A percentile compares a stretch with the other conserved stretches of the same genome.
Conservation (phyloP, 352 stramenopile genomes). For the Globisporangium abappressorium region DNA sequence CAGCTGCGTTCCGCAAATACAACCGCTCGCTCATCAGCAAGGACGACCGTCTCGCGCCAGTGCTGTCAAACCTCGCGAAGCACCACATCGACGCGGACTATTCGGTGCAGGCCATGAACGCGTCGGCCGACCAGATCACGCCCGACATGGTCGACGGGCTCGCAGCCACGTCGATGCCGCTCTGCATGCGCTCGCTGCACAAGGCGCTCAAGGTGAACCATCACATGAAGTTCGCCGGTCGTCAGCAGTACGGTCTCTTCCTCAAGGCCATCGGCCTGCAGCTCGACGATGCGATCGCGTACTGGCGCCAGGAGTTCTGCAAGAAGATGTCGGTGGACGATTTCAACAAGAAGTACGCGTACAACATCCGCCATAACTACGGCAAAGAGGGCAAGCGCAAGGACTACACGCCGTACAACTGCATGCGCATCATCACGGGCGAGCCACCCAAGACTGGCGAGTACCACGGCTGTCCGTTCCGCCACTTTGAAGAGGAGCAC, state of each 20-base stretch:
- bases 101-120: slow-evolving; percentile 35
- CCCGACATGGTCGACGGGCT: slow-evolving; percentile 91
- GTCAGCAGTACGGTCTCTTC: slow-evolving; percentile 98
- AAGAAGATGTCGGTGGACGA: slow-evolving; percentile 95
- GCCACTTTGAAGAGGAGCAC: slow-evolving; percentile 93
- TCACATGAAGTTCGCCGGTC: slow-evolving; percentile 96
- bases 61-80: slow-evolving; percentile 95
- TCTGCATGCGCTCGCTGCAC: slow-evolving; percentile 98
- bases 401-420: slow-evolving; percentile 96
- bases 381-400: slow-evolving; percentile 98
- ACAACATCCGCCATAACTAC: slow-evolving; percentile 99
- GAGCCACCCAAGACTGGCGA: slow-evolving; percentile 91
- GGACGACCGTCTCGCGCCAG: slow-evolving; percentile 91
- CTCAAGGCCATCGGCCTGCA: slow-evolving; percentile 96
- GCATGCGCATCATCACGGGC: slow-evolving; percentile 97
- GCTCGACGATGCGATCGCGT: slow-evolving; percentile 95
- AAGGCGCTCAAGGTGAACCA: slow-evolving; percentile 92
- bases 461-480: slow-evolving; percentile 98
- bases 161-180: slow-evolving; percentile 91
- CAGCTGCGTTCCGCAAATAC: slow-evolving; percentile 84
- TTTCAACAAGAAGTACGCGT: slow-evolving; percentile 99
- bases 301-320: slow-evolving; percentile 94
- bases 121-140: slow-evolving; percentile 65
- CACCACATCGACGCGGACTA: slow-evolving; percentile 95
- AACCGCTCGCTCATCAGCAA: slow-evolving; percentile 88